Conservation (phyloP, 176 grass and related monocot species). For the Rhipidocladum racemiflorum region DNA sequence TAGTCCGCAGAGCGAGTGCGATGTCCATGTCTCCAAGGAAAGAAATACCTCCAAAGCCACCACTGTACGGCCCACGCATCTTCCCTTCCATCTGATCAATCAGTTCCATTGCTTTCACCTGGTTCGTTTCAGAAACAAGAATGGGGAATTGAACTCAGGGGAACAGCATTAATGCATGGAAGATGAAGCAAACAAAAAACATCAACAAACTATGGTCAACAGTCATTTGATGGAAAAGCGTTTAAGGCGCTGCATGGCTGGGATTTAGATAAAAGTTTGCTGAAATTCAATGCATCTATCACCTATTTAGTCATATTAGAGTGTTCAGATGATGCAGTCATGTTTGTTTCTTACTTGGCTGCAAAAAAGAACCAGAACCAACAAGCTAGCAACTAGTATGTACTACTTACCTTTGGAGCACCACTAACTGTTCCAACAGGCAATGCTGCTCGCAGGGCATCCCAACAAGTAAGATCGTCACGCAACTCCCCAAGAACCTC, state of each 20-base stretch:
- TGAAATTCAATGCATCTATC: not conserved
- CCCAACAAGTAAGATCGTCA: too few species aligned
- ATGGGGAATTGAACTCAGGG: too few species aligned
- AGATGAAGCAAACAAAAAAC: not conserved
- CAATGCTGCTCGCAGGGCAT: too few species aligned
- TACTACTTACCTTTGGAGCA: constrained; percentile 82
- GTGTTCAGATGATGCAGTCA: not conserved
- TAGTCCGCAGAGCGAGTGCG: too few species aligned
- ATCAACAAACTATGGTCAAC: not conserved
- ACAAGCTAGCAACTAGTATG: not conserved
- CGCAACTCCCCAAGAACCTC: too few species aligned
- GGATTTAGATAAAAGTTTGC: not conserved
- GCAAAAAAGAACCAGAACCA: not conserved
- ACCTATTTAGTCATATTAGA: not conserved
- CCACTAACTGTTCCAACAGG: too few species aligned
- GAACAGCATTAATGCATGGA: not conserved
- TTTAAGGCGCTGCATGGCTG: not conserved
- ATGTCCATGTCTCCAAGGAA: too few species aligned
- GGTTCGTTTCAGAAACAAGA: too few species aligned
- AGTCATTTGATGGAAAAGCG: not conserved
- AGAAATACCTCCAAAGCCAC: too few species aligned
- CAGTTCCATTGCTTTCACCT: too few species aligned
- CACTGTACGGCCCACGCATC: too few species aligned
- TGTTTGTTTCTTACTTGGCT: not conserved
- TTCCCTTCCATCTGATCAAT: too few species aligned